phyloP scores from a whole-genome alignment of 805 yeast genomes.

The Candida insectalens region DNA sequence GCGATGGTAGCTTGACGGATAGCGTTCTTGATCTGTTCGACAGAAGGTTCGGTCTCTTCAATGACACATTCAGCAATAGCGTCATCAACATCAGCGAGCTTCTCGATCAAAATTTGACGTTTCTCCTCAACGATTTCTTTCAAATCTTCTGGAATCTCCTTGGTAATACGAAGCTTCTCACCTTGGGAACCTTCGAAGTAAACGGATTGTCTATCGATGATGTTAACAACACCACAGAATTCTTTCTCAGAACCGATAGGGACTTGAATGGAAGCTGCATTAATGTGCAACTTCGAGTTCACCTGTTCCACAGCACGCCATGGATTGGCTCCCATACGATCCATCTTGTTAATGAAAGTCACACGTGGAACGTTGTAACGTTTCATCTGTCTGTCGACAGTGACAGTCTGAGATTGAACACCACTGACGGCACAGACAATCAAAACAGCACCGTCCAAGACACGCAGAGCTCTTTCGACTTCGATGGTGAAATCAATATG shows the following conservation, averaged over 20 bases:
- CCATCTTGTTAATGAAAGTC: conserved; percentile 97
- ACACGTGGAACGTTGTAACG: conserved; percentile 95
- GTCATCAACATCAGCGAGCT: conserved; percentile 96
- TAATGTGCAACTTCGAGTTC: conserved; percentile 75
- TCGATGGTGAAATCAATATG: conserved; percentile 98
- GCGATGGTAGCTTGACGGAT: conserved; percentile 94
- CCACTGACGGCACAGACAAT: conserved; percentile 99
- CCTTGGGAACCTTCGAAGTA: conserved; percentile 91
- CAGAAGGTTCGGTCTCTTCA: conserved; percentile 83
- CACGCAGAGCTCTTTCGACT: conserved; percentile 97
- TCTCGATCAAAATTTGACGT: conserved; percentile 78
- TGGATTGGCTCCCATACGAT: conserved; percentile 98
- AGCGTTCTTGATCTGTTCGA: conserved; percentile 76
- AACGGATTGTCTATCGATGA: conserved; percentile 77
- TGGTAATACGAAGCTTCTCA: conserved; percentile 54
- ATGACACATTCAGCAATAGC: conserved; percentile 89
- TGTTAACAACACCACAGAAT: conserved; percentile 82
- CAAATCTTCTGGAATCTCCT: conserved; percentile 70
- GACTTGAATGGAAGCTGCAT: conserved; percentile 96
- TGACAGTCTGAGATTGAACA: conserved; percentile 96
- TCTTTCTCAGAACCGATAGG: conserved; percentile 92
- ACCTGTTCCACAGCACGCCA: conserved; percentile 91
- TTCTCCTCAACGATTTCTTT: conserved; percentile 82
- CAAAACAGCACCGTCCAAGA: conserved; percentile 94
- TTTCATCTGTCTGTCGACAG: conserved; percentile 98